Evolutionary conservation across 2,329 filamentous ascomycete species (phyloP).

Genomic region (Ceratocystis harringtonii): DNA sequence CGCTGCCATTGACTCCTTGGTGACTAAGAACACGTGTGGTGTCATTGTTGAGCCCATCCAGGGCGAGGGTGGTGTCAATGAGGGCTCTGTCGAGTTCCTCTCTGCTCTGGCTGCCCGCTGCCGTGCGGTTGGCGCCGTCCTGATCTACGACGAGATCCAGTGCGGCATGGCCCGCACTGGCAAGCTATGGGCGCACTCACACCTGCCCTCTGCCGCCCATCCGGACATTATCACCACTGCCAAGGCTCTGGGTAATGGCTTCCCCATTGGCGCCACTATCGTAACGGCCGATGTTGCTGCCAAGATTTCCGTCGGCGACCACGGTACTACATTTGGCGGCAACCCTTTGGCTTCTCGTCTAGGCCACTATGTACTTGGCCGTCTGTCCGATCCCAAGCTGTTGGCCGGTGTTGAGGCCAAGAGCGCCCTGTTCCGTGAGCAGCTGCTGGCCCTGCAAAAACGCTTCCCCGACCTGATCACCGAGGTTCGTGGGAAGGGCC

Average conservation of each 20-base stretch:
- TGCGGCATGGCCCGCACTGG: conserved; percentile 83
- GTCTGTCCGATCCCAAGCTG: conserved; percentile 56
- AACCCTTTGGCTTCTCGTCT: conserved; percentile 77
- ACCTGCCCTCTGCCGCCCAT: conserved; percentile 62
- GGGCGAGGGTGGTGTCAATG: conserved; percentile 84
- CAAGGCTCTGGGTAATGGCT: conserved; percentile 92
- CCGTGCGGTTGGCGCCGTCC: conserved; percentile 69
- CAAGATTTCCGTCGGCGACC: conserved; percentile 50
- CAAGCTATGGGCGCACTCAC: conserved; percentile 72
- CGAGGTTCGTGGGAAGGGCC: conserved; percentile 67
- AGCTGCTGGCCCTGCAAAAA: conserved; percentile 33
- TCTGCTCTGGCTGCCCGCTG: conserved; percentile 70
- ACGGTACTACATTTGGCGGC: conserved; percentile 87
- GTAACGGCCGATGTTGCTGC: conserved; percentile 29
- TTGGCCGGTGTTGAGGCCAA: conserved; percentile 57
- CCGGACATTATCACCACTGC: conserved; percentile 89
- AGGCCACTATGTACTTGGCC: conserved; percentile 69
- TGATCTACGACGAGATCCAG: conserved; percentile 96
- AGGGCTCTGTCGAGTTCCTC: conserved; percentile 71
- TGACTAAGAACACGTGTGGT: conserved; percentile 77
- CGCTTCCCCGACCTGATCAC: conserved; percentile 53
- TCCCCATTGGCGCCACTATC: conserved; percentile 67
- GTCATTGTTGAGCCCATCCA: conserved; percentile 97
- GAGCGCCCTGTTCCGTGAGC: conserved; percentile 33
- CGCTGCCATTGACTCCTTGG: conserved; percentile 50